These are phyloP conservation scores for Thelephora aurantiotincta DNA, from an alignment of 768 basidiomycete species.

Conservation along the genomic window DNA sequence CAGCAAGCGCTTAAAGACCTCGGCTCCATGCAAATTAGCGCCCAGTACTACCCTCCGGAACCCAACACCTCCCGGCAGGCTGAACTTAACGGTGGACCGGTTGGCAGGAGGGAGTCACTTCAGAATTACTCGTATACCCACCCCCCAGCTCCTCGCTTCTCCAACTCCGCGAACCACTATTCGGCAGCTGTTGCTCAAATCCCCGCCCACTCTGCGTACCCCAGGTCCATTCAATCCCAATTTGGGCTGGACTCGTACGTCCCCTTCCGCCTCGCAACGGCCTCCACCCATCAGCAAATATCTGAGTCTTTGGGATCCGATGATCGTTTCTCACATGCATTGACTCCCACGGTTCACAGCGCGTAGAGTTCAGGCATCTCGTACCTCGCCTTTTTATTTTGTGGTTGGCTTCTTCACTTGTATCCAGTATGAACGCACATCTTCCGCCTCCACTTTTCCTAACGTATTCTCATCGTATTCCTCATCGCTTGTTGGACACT, in stretches of 20 bases:
- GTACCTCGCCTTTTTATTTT: too few relatives aligned
- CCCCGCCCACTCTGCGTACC: slow-evolving; percentile 11
- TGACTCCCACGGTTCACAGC: too few relatives aligned
- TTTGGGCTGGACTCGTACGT: slow-evolving; percentile 8
- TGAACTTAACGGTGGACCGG: slow-evolving; percentile 13
- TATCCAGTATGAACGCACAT: slow-evolving; percentile 1
- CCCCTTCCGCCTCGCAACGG: too few relatives aligned
- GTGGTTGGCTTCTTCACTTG: neutral
- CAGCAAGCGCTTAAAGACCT: slow-evolving; percentile 5
- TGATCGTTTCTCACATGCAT: too few relatives aligned
- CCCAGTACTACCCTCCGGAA: slow-evolving; percentile 5
- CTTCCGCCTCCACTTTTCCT: neutral
- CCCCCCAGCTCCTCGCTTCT: slow-evolving; percentile 22
- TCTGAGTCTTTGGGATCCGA: too few relatives aligned
- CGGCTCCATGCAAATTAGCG: slow-evolving; percentile 3
- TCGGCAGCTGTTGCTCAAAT: slow-evolving; percentile 7
- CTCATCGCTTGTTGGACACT: neutral
- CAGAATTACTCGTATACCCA: slow-evolving; percentile 18
- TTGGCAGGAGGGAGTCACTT: slow-evolving; percentile 15
- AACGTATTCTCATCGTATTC: neutral
- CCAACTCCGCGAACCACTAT: slow-evolving; percentile 18
- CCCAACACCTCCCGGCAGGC: slow-evolving; percentile 7
- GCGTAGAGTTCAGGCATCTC: too few relatives aligned
- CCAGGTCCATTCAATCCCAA: slow-evolving; percentile 13
- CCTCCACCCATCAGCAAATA: too few relatives aligned